Evolutionary conservation across 2,329 filamentous ascomycete species (phyloP), one percentile per base, ranked within the genome.

Genomic region (Thielaviopsis populi): DNA sequence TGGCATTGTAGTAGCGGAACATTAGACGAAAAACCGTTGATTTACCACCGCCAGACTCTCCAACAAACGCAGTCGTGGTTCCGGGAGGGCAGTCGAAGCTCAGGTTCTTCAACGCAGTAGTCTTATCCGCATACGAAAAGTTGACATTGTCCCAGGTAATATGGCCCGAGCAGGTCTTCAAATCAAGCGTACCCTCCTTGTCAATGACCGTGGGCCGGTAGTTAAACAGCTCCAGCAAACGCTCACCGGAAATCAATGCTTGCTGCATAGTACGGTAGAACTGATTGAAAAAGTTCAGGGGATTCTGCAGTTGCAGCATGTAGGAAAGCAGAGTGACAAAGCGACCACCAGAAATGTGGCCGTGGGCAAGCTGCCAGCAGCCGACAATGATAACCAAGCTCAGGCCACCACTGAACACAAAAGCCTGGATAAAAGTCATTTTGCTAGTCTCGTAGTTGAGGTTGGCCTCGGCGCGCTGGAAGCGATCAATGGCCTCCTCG

Each of bases 211-310:
- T 95, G 0, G 94, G 92, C 69, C 90, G 85, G 70, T 97, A 94
- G 74, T 96, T 95, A 82, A 99, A 97, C 19, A 99, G 79, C 74
- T 97, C 94, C 63, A 99, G 77, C 73, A 99, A 86, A 19, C 94
- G 86, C 78, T 99, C 94, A 3, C 92, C 91, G 65, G 95, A 96
- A 71, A 99, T 97, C 87, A 99, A 89, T 62, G 92, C 89, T 69
- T 91, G 94, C 74, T 97, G 94, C 5, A 97, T 92, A 67, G 91
- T 94, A 61, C 92, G 83, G 74, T 97, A 99, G 73, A 97, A 97
- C 0, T 91, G 94, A 64, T 92, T 94, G 69, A 94, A 92, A 75
- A 90, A 92, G 73, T 92, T 91, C 66, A 92, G 78, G 0, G 89
- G 89, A 0, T 84, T 84, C 72, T 92, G 89, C 19, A 94, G 78